Percentiles rank a stretch among this genome's conserved stretches.
Evolutionary conservation across 495 filamentous ascomycete genomes (phyloP).

Genomic region (Penicillium dipodomyicola): DNA sequence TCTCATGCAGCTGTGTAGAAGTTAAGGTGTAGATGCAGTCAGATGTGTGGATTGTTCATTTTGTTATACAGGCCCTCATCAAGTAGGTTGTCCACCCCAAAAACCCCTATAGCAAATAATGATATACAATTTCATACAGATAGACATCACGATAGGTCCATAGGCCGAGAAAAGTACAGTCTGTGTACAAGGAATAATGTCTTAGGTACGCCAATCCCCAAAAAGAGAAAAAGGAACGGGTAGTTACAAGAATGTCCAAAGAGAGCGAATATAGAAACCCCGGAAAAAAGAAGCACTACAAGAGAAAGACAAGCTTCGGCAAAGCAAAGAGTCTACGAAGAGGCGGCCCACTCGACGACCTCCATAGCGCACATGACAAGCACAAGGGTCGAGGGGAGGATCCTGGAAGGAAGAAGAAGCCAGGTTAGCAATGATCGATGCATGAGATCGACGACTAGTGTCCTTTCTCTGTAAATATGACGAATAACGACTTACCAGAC

Average conservation of each 20-base stretch:
- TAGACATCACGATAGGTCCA: not conserved
- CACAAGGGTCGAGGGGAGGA: constrained; percentile 86
- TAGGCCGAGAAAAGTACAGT: not conserved
- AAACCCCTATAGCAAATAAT: not conserved
- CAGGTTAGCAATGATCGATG: constrained; percentile 26
- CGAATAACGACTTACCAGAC: constrained; percentile 65
- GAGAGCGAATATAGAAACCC: not conserved
- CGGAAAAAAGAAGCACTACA: not conserved
- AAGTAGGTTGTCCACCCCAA: too few species aligned
- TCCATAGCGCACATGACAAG: constrained; percentile 91
- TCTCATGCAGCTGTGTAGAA: not conserved
- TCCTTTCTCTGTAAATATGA: not conserved
- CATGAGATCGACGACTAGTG: not conserved
- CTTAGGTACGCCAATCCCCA: constrained; percentile 6
- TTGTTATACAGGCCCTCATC: too few species aligned
- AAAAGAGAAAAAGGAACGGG: not conserved
- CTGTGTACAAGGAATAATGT: not conserved
- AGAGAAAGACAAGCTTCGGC: constrained; percentile 12
- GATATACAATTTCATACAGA: not conserved
- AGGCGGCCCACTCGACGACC: constrained; percentile 81
- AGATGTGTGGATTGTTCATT: not conserved
- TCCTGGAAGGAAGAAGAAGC: constrained; percentile 50
- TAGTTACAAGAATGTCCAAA: constrained; percentile 5
- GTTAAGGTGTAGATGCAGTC: not conserved
- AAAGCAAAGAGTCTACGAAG: constrained; percentile 10